Evolutionary conservation across 2,329 filamentous ascomycete genomes (phyloP).

Genomic region (Aspergillus texensis): DNA sequence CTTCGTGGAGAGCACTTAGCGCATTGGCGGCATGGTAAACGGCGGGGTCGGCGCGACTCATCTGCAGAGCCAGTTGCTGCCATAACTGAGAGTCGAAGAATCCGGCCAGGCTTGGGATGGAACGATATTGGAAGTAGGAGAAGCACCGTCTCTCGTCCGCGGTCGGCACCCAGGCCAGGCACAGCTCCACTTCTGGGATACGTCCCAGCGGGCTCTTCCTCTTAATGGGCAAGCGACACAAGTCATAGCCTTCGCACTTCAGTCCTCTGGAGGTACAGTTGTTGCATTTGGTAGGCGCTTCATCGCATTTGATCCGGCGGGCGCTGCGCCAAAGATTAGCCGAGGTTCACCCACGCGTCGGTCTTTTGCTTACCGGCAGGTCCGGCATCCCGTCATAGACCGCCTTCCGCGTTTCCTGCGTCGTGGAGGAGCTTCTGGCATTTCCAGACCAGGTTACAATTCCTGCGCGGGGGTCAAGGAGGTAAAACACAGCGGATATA

Average conservation of each 20-base stretch:
- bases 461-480: background rate
- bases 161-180: constrained; percentile 1
- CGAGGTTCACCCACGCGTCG: background rate
- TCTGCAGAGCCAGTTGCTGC: constrained; percentile 6
- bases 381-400: constrained; percentile 15
- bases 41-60: constrained; percentile 10
- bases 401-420: background rate
- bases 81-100: constrained; percentile 12
- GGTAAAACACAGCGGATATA: background rate
- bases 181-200: background rate
- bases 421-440: background rate
- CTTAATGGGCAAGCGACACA: background rate
- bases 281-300: constrained; percentile 4
- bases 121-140: constrained; percentile 8
- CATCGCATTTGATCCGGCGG: constrained; percentile 16
- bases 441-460: background rate
- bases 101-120: background rate
- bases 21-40: constrained; percentile 8
- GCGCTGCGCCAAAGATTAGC: constrained; percentile 10
- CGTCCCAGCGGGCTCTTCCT: background rate
- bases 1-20: constrained; percentile 13
- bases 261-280: constrained; percentile 7
- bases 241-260: constrained; percentile 10
- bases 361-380: constrained; percentile 11
- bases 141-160: constrained; percentile 7